Evolutionary conservation across 2,329 filamentous ascomycete genomes (phyloP).

Genomic region (Aotearoamyces nothofagi): DNA sequence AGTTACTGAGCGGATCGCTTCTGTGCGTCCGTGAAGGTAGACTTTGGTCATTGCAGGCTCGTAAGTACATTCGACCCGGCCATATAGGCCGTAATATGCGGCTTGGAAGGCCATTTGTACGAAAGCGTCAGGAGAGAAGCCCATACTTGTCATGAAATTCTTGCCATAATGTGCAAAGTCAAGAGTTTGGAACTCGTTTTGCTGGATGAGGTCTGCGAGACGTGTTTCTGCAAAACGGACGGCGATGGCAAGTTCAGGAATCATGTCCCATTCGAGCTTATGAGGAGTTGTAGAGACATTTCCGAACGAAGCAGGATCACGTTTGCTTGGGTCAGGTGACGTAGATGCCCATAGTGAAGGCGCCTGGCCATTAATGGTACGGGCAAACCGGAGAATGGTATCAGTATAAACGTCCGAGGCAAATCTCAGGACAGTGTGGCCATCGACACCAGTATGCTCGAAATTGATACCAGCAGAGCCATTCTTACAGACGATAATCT

Average conservation of each 20-base stretch:
- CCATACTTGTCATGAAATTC: conserved; percentile 95
- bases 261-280: conserved; percentile 96
- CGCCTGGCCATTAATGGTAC: conserved; percentile 87
- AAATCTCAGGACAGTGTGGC: conserved; percentile 90
- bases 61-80: conserved; percentile 85
- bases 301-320: conserved; percentile 81
- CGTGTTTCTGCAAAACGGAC: conserved; percentile 91
- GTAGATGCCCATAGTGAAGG: conserved; percentile 82
- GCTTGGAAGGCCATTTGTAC: conserved; percentile 99
- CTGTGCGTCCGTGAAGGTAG: conserved; percentile 84
- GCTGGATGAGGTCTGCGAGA: conserved; percentile 83
- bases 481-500: conserved; percentile 98
- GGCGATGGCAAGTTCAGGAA: conserved; percentile 77
- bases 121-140: conserved; percentile 92
- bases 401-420: conserved; percentile 95
- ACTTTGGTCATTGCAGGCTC: conserved; percentile 97
- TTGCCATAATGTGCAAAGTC: conserved; percentile 87
- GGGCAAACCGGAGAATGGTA: conserved; percentile 88
- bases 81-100: conserved; percentile 93
- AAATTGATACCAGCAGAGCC: conserved; percentile 98
- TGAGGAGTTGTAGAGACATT: conserved; percentile 88
- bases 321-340: conserved; percentile 83
- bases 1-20: conserved; percentile 79
- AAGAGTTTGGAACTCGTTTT: conserved; percentile 88
- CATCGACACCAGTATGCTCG: conserved; percentile 94